Conservation (phyloP, 179 eudicot genomes). For the Camellia oleifera region DNA sequence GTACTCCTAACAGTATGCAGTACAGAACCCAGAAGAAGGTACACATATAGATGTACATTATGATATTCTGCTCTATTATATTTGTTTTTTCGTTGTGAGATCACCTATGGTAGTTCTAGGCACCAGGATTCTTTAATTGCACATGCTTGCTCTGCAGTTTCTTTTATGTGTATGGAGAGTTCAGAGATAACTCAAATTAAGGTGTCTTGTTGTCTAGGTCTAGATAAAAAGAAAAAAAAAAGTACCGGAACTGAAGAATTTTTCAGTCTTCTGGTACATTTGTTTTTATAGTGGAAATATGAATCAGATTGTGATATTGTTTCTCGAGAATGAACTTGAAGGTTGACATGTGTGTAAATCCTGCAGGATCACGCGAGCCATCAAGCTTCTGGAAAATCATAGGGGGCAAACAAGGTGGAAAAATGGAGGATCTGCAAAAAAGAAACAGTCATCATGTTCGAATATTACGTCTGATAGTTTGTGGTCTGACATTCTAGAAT, state of each 20-base stretch:
- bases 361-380: constrained; percentile 52
- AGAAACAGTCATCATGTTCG: constrained; percentile 40
- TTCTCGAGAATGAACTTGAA: neutral
- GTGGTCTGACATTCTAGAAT: constrained; percentile 79
- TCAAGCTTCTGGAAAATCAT: constrained; percentile 48
- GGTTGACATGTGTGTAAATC: constrained; percentile 3
- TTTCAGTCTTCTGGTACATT: neutral
- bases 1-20: constrained; percentile 26
- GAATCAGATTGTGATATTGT: constrained; percentile 4
- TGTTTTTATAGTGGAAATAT: neutral
- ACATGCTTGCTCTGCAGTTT: neutral
- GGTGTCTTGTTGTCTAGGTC: neutral
- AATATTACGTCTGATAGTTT: constrained; percentile 62
- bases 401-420: constrained; percentile 51
- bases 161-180: constrained; percentile 1
- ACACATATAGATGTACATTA: neutral
- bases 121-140: neutral
- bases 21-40: constrained; percentile 74
- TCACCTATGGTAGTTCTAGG: constrained; percentile 1
- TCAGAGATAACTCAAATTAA: too few species aligned
- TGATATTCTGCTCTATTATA: constrained; percentile 7
- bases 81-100: neutral
- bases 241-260: too few species aligned
- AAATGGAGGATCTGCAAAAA: constrained; percentile 42
- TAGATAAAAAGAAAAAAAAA: neutral